Base-by-base conservation (phyloP, 1,284 basidiomycete genomes). In the Cutaneotrichosporon sp. region DNA sequence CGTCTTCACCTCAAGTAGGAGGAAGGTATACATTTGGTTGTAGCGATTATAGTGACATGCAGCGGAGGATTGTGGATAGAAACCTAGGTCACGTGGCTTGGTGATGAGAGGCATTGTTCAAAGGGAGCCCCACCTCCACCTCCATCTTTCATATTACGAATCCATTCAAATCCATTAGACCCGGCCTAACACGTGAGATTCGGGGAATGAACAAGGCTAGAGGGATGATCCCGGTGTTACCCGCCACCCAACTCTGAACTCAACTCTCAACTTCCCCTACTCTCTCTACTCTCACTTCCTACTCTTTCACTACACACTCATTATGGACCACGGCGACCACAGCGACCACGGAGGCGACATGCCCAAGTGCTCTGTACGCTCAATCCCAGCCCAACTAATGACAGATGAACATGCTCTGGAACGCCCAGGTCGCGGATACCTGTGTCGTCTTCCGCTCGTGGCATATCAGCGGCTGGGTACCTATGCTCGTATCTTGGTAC, bases 371-470 rank as follows among this genome's bases (percentile, higher is more conserved):
- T 61, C 50, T 14, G 66, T 67, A 34, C 1, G 65, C 32, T 13
- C 31, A n/a, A 16, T 26, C 46, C 8, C 9, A 16, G 8, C n/a
- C 26, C 14, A 32, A 26, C 62, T 59, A 21, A 60, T 58, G 1
- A 4, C 65, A 81, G 80, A 79, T 80, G 80, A 78, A 80, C 72
- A 81, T 81, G 80, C 72, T 81, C 18, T 81, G 79, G 80, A 81
- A 81, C 64, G 71, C 70, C 52, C 75, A 80, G 50, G 70, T 80
- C 50, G 68, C 65, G 32, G 71, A 78, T 61, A 72, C 71, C n/a
- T 80, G 78, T 55, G 76, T 80, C 47, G 78, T 80, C 10, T 78
- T 79, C 64, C 57, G 65, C 22, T 72, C 72, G 38, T 81, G 80
- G 80, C 77, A 80, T 64, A 79, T 81, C 52, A 64, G 63, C 9